phyloP scores from a whole-genome alignment of 1,284 basidiomycete genomes.

The Ustilago shanxiensis region DNA sequence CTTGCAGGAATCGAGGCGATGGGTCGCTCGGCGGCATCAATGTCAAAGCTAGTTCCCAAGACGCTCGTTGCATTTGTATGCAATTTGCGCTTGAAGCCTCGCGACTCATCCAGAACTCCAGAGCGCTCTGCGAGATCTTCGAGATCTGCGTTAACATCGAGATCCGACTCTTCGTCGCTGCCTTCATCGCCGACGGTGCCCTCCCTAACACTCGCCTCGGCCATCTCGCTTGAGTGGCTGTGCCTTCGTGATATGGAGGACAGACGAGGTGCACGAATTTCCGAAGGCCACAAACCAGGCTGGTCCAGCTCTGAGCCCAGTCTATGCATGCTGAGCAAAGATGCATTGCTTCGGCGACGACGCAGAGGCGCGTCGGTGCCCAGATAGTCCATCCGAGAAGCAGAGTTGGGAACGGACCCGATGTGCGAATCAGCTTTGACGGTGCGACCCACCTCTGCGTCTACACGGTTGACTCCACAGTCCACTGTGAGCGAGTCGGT shows the following conservation, averaged over 20 bases:
- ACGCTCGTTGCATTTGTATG: background rate
- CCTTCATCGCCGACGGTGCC: background rate
- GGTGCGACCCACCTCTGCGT: conserved; percentile 72
- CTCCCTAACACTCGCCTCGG: background rate
- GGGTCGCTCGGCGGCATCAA: conserved; percentile 3
- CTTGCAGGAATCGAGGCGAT: conserved; percentile 46
- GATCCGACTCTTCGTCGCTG: conserved; percentile 51
- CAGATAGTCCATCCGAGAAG: conserved; percentile 70
- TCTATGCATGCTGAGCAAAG: conserved; percentile 20
- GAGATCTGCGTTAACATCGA: conserved; percentile 42
- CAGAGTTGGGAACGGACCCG: background rate
- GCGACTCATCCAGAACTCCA: conserved; percentile 35
- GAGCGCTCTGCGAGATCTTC: conserved; percentile 52
- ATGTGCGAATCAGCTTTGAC: background rate
- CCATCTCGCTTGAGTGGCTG: background rate
- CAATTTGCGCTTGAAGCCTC: conserved; percentile 50
- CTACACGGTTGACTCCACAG: conserved; percentile 2
- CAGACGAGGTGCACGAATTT: conserved; percentile 44
- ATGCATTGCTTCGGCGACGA: conserved; percentile 24
- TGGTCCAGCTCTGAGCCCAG: conserved; percentile 29
- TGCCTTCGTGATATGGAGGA: conserved; percentile 17
- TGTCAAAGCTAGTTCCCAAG: background rate
- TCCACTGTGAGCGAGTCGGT: conserved; percentile 24
- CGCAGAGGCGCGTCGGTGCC: conserved; percentile 69
- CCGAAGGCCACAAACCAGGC: conserved; percentile 40